A percentile compares a stretch with the other conserved stretches of the same genome.
These are phyloP conservation scores for Auricularia auricula-judae DNA, from an alignment of 768 basidiomycete species.

Conservation along the genomic window DNA sequence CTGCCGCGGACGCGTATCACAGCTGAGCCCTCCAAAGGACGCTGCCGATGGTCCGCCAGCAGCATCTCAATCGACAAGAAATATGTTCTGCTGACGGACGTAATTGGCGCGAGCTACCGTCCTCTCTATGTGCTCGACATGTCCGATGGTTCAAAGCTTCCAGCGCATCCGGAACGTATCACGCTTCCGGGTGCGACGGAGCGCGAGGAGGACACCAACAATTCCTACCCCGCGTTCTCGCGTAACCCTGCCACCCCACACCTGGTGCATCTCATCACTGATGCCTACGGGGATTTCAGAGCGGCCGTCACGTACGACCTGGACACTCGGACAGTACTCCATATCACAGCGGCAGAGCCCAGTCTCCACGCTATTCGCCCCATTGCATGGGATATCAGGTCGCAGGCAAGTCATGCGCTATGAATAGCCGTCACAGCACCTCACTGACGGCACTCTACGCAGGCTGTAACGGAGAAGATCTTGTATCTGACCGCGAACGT, in stretches of 20 bases:
- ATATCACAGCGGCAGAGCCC: conserved; percentile 27
- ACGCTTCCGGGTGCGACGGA: conserved; percentile 25
- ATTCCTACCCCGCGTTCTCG: conserved; percentile 18
- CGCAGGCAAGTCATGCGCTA: conserved; percentile 4
- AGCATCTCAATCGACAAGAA: conserved; percentile 30
- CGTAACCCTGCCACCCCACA: conserved; percentile 19
- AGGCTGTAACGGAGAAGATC: conserved; percentile 14
- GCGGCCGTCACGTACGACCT: conserved; percentile 27
- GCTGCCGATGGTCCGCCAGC: conserved; percentile 14
- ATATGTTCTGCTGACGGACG: conserved; percentile 23
- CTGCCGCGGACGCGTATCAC: conserved; percentile 26
- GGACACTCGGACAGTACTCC: conserved; percentile 15
- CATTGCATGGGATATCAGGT: conserved; percentile 23
- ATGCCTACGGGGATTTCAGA: conserved; percentile 29
- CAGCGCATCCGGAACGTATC: conserved; percentile 17
- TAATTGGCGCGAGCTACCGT: conserved; percentile 18
- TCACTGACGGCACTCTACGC: too few relatives aligned
- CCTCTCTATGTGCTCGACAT: conserved; percentile 24
- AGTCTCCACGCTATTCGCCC: conserved; percentile 22
- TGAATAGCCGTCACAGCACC: too few relatives aligned
- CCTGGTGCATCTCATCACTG: conserved; percentile 22
- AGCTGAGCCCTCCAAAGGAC: conserved; percentile 17
- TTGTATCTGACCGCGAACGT: conserved; percentile 26
- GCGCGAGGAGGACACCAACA: conserved; percentile 17
- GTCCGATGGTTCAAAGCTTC: conserved; percentile 15